Evolutionary conservation across 495 filamentous ascomycete genomes (phyloP).

Genomic region (Cetradonia linearis): DNA sequence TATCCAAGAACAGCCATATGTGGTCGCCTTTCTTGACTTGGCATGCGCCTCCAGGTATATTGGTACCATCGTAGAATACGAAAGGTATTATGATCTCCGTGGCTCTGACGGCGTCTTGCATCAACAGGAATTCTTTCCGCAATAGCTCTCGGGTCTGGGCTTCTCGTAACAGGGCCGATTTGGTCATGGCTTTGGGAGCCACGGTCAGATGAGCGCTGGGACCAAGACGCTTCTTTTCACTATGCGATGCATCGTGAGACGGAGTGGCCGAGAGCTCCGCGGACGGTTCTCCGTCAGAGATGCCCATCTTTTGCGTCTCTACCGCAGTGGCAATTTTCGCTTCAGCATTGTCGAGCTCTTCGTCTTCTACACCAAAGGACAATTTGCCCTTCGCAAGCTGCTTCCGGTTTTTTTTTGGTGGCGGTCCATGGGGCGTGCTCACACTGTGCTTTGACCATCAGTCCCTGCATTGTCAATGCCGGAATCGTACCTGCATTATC

Average conservation of each 20-base stretch:
- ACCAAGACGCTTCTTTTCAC: constrained; percentile 42
- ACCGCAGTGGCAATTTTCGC: constrained; percentile 13
- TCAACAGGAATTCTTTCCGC: constrained; percentile 70
- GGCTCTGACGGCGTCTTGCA: constrained; percentile 80
- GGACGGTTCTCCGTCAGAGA: constrained; percentile 26
- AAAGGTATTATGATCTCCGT: constrained; percentile 90
- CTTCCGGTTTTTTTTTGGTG: constrained; percentile 62
- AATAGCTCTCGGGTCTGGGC: constrained; percentile 71
- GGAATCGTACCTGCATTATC: constrained; percentile 4
- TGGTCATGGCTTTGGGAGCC: constrained; percentile 74
- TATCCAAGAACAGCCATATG: constrained; percentile 84
- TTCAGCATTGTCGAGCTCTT: constrained; percentile 34
- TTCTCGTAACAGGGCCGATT: constrained; percentile 71
- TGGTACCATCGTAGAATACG: constrained; percentile 97
- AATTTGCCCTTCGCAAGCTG: constrained; percentile 51
- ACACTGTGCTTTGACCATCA: constrained; percentile 37
- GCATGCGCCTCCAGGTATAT: constrained; percentile 73
- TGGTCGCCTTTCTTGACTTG: constrained; percentile 86
- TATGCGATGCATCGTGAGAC: constrained; percentile 30
- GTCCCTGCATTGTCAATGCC: constrained; percentile 17
- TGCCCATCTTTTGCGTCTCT: constrained; percentile 14
- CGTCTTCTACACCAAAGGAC: constrained; percentile 56
- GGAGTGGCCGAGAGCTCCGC: constrained; percentile 30
- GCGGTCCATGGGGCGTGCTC: constrained; percentile 36
- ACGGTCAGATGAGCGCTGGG: constrained; percentile 58